These are phyloP conservation scores for Leccinum longicurvipes DNA, from an alignment of 768 basidiomycete species.

Conservation along the genomic window DNA sequence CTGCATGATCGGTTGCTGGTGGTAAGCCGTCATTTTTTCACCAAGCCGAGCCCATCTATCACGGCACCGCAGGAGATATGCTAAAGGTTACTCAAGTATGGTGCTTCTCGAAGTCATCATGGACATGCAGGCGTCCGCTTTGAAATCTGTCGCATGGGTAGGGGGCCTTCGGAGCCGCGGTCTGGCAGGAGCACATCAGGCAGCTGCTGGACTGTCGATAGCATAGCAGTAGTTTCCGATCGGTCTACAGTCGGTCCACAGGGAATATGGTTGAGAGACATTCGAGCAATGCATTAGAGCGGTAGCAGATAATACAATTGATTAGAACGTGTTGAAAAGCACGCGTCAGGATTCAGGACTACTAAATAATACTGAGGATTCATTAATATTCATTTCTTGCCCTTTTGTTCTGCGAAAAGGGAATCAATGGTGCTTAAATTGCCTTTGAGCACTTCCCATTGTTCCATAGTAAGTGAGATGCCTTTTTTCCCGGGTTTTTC, in stretches of 20 bases:
- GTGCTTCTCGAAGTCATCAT: constrained; percentile 56
- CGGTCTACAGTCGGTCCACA: background rate
- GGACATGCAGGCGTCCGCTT: constrained; percentile 57
- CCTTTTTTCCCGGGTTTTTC: constrained; percentile 82
- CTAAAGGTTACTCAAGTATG: constrained; percentile 49
- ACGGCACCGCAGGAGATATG: constrained; percentile 50
- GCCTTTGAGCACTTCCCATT: constrained; percentile 60
- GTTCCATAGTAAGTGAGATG: constrained; percentile 61
- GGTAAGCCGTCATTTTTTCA: constrained; percentile 44
- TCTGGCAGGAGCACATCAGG: constrained; percentile 62
- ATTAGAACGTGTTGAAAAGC: no score
- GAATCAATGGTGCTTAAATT: constrained; percentile 46
- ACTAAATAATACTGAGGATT: background rate
- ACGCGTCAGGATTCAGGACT: background rate
- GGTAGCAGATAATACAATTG: constrained; percentile 2
- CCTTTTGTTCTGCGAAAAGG: constrained; percentile 36
- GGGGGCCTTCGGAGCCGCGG: constrained; percentile 57
- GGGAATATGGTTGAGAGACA: background rate
- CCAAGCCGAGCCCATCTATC: background rate
- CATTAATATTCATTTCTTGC: constrained; percentile 12
- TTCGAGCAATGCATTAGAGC: background rate
- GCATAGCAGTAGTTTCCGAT: background rate
- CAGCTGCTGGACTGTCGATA: constrained; percentile 63
- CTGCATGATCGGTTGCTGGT: constrained; percentile 65
- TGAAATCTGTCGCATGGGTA: constrained; percentile 62